These are phyloP conservation scores for Calvatia gigantea DNA, from an alignment of 768 basidiomycete genomes.

Conservation along the genomic window DNA sequence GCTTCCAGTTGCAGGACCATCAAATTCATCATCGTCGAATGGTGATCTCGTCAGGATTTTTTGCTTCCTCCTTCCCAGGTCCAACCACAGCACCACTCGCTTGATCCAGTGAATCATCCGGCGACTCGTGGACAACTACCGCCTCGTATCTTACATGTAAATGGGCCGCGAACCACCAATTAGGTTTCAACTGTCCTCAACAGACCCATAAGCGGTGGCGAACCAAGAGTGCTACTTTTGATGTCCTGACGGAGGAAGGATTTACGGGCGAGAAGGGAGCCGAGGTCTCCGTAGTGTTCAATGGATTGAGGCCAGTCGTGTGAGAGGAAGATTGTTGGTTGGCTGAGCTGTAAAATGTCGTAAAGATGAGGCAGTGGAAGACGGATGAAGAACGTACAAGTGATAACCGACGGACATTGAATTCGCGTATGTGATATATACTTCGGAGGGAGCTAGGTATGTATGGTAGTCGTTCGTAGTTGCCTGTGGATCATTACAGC, in stretches of 20 bases:
- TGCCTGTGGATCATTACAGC: constrained; percentile 41
- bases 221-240: constrained; percentile 65
- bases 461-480: constrained; percentile 83
- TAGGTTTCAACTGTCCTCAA: constrained; percentile 67
- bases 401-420: constrained; percentile 74
- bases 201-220: constrained; percentile 80
- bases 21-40: constrained; percentile 40
- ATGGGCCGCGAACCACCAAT: constrained; percentile 94
- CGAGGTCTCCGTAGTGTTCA: constrained; percentile 73
- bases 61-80: not conserved
- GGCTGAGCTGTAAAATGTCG: constrained; percentile 43
- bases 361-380: not conserved
- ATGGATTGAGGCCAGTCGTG: constrained; percentile 96
- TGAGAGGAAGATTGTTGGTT: constrained; percentile 79
- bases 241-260: constrained; percentile 76
- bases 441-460: constrained; percentile 68
- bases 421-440: constrained; percentile 89
- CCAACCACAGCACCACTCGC: not conserved
- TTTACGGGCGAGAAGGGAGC: constrained; percentile 66
- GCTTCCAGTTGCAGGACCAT: constrained; percentile 5
- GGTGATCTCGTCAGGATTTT: constrained; percentile 50
- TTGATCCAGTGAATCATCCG: not conserved
- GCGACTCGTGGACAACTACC: constrained; percentile 41
- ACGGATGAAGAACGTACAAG: constrained; percentile 41
- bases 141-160: constrained; percentile 88